phyloP scores from a whole-genome alignment of 345 rosid species.

The Lepidium africanum region DNA sequence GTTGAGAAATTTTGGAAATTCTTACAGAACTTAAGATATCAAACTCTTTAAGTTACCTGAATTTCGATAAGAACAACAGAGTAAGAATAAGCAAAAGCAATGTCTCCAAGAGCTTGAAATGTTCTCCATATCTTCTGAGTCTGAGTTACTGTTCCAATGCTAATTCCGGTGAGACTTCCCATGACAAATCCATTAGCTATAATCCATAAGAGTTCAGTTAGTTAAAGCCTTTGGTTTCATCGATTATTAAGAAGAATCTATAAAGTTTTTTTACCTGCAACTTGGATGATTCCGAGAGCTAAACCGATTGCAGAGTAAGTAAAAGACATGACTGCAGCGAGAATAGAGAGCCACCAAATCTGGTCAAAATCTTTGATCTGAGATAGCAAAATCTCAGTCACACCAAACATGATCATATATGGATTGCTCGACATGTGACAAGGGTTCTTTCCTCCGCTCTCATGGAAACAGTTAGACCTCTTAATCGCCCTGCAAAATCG shows the following conservation, averaged over 20 bases:
- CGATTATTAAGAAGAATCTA: neutral
- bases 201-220: neutral
- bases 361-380: constrained; percentile 79
- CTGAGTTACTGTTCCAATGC: constrained; percentile 51
- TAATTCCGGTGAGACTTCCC: constrained; percentile 73
- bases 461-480: constrained; percentile 68
- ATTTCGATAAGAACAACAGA: constrained; percentile 71
- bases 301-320: constrained; percentile 84
- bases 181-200: constrained; percentile 41
- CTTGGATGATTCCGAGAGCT: constrained; percentile 70
- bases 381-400: constrained; percentile 55
- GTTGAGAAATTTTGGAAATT: neutral
- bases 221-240: neutral
- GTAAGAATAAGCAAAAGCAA: constrained; percentile 81
- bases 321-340: constrained; percentile 90
- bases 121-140: constrained; percentile 77
- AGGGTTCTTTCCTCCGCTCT: constrained; percentile 51
- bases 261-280: constrained; percentile 25
- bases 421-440: constrained; percentile 64
- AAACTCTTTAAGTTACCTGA: constrained; percentile 39
- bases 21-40: neutral
- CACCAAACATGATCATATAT: constrained; percentile 73
- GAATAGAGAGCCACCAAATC: constrained; percentile 84
- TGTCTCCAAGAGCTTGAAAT: constrained; percentile 83
- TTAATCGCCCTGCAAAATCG: constrained; percentile 51